phyloP scores from a whole-genome alignment of 345 rosid genomes.

The Raphanus sativus region DNA sequence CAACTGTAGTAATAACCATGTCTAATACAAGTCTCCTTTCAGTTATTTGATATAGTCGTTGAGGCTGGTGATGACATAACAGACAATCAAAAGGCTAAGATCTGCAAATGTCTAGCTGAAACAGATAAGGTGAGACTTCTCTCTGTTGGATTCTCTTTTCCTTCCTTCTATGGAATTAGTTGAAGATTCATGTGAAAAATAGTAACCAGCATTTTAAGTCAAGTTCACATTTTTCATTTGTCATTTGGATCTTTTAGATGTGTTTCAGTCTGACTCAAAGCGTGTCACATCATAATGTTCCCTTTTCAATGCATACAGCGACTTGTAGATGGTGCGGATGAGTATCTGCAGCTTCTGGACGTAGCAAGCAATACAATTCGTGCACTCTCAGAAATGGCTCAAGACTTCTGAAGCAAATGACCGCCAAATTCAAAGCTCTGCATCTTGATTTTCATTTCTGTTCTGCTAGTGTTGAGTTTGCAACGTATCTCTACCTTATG shows the following conservation, averaged over 20 bases:
- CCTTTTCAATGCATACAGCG: slow-evolving; percentile 49
- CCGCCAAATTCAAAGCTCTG: neutral
- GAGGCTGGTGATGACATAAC: slow-evolving; percentile 64
- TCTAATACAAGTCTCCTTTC: slow-evolving; percentile 33
- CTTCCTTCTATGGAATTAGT: neutral
- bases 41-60: slow-evolving; percentile 70
- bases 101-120: slow-evolving; percentile 69
- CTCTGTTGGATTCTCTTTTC: neutral
- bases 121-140: slow-evolving; percentile 71
- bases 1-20: neutral
- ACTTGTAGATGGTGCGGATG: slow-evolving; percentile 93
- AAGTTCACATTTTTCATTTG: neutral
- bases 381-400: slow-evolving; percentile 71
- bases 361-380: slow-evolving; percentile 69
- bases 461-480: neutral
- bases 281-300: neutral
- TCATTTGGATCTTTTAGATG: neutral
- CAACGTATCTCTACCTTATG: neutral
- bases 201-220: neutral
- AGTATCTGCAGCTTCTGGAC: slow-evolving; percentile 89
- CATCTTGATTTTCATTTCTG: neutral
- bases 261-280: slow-evolving; percentile 1
- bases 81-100: slow-evolving; percentile 89
- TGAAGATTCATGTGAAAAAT: slow-evolving; percentile 1
- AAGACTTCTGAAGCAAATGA: slow-evolving; percentile 43